These are phyloP conservation scores for Phlebopus sp. DNA, from an alignment of 1,284 basidiomycete genomes.

Conservation along the genomic window DNA sequence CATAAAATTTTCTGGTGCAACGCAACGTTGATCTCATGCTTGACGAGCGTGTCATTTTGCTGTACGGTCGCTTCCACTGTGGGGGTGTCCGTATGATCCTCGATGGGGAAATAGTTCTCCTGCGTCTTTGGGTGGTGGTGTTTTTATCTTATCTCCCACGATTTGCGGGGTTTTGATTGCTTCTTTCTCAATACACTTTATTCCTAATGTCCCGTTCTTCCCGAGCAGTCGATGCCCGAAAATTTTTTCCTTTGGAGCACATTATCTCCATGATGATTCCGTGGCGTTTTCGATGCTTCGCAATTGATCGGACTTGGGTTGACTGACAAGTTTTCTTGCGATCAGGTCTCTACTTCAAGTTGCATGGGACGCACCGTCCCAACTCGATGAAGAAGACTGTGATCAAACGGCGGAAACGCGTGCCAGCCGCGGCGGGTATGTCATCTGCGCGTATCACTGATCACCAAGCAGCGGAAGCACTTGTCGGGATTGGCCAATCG, in stretches of 20 bases:
- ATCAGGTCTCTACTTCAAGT: slow-evolving; percentile 93
- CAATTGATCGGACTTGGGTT: slow-evolving; percentile 10
- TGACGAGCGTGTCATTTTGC: slow-evolving; percentile 14
- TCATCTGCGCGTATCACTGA: slow-evolving; percentile 65
- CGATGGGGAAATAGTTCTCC: slow-evolving; percentile 21
- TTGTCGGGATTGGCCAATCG: slow-evolving; percentile 70
- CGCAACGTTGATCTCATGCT: slow-evolving; percentile 24
- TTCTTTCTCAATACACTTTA: slow-evolving; percentile 8
- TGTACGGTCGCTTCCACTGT: slow-evolving; percentile 13
- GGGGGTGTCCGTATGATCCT: slow-evolving; percentile 9
- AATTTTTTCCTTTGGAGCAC: slow-evolving; percentile 8
- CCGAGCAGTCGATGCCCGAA: slow-evolving; percentile 3
- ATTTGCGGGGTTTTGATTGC: slow-evolving; percentile 11
- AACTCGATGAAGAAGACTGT: slow-evolving; percentile 99
- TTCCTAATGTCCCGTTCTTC: neutral
- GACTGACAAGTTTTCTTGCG: slow-evolving; percentile 21
- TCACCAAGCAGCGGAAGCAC: slow-evolving; percentile 79
- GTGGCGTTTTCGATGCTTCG: slow-evolving; percentile 1
- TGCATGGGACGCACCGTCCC: slow-evolving; percentile 95
- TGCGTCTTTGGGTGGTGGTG: slow-evolving; percentile 11
- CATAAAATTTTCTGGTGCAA: slow-evolving; percentile 19
- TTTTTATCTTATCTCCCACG: slow-evolving; percentile 24
- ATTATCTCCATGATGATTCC: slow-evolving; percentile 1
- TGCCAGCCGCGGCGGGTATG: slow-evolving; percentile 66
- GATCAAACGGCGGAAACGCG: slow-evolving; percentile 96